Conservation (phyloP, 495 filamentous ascomycete species). For the Annulohypoxylon nitens region DNA sequence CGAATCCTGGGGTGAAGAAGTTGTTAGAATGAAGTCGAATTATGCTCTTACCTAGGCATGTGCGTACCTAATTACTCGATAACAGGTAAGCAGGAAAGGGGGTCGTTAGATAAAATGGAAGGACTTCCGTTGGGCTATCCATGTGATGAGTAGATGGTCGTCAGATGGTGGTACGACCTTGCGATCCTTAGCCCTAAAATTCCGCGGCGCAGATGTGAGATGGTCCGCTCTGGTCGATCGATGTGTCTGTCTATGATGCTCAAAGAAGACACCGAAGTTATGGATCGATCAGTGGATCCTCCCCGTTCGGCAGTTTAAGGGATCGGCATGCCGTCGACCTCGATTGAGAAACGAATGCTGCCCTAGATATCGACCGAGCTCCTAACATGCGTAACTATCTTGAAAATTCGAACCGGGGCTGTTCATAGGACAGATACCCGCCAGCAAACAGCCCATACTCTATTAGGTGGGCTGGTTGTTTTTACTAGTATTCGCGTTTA, state of each 20-base stretch:
- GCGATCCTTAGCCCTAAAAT: not conserved
- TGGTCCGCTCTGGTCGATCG: slow-evolving; percentile 8
- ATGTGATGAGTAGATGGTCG: slow-evolving; percentile 17
- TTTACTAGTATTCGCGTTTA: not conserved
- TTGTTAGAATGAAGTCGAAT: not conserved
- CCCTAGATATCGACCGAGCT: not conserved
- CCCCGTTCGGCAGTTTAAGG: not conserved
- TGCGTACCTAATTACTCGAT: not conserved
- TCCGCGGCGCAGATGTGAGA: not conserved
- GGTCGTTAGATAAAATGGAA: slow-evolving; percentile 1
- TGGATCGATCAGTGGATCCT: slow-evolving; percentile 10
- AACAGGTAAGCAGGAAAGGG: not conserved
- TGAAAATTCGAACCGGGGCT: not conserved
- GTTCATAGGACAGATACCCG: not conserved
- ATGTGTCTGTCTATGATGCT: slow-evolving; percentile 5
- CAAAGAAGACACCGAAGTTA: slow-evolving; percentile 11
- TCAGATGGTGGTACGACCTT: slow-evolving; percentile 32
- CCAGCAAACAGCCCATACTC: slow-evolving; percentile 1
- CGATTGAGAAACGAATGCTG: not conserved
- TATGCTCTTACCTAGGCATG: not conserved
- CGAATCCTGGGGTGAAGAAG: not conserved
- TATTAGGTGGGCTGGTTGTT: not conserved
- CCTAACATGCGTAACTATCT: not conserved
- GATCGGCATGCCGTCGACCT: not conserved
- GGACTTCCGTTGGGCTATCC: not conserved